These are phyloP conservation scores for Mortierella alpina DNA, from an alignment of 192 early-diverging fungal species.

Conservation along the genomic window DNA sequence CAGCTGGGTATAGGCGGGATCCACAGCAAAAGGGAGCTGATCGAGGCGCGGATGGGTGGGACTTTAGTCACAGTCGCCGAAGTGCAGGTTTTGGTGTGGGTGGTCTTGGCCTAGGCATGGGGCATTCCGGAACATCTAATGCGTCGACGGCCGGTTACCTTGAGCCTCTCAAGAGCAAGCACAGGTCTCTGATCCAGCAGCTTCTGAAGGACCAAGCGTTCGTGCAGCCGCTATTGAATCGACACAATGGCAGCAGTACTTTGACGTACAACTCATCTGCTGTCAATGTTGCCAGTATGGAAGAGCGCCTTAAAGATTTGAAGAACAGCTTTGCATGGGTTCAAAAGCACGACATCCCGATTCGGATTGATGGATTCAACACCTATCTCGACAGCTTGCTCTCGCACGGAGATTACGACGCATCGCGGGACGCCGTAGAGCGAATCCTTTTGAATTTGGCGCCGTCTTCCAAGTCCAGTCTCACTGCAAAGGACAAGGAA, in stretches of 20 bases:
- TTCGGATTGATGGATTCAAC: conserved; percentile 24
- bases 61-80: conserved; percentile 17
- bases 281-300: neutral
- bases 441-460: neutral
- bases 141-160: neutral
- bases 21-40: neutral
- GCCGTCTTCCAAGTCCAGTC: neutral
- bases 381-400: conserved; percentile 18
- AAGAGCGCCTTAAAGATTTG: conserved; percentile 11
- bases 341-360: conserved; percentile 14
- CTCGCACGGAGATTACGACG: conserved; percentile 16
- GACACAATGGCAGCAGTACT: neutral
- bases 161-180: neutral
- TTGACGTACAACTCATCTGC: neutral
- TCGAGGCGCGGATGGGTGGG: conserved; percentile 6
- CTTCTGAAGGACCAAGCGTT: conserved; percentile 23
- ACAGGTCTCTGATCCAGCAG: conserved; percentile 17
- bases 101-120: neutral
- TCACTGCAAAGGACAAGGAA: too few species aligned
- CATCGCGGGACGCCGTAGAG: neutral
- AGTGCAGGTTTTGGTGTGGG: neutral
- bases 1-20: too few species aligned
- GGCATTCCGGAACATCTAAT: neutral
- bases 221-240: conserved; percentile 18
- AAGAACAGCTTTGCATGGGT: conserved; percentile 30